phyloP scores from a whole-genome alignment of 1,284 basidiomycete genomes.

The Ustilago shanxiensis region DNA sequence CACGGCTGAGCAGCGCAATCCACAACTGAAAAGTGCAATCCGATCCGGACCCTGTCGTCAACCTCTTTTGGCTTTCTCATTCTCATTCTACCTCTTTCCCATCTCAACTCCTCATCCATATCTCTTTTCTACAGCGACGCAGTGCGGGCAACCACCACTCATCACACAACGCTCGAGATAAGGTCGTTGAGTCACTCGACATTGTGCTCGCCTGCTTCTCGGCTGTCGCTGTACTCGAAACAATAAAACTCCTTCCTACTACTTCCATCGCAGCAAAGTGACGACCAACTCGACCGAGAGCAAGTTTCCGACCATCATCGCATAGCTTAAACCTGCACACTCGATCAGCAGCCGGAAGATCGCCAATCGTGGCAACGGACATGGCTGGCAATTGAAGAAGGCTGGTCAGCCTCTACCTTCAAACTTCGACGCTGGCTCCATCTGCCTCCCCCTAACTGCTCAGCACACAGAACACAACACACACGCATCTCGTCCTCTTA shows the following conservation, averaged over 20 bases:
- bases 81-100: not conserved
- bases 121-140: not conserved
- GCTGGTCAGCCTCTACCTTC: slow-evolving; percentile 18
- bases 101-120: not conserved
- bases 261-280: not conserved
- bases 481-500: not conserved
- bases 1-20: slow-evolving; percentile 2
- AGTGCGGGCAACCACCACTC: not conserved
- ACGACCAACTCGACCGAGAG: not conserved
- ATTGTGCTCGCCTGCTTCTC: too few species aligned
- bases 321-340: not conserved
- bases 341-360: not conserved
- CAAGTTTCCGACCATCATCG: too few species aligned
- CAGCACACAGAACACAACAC: too few species aligned
- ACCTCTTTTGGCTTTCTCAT: not conserved
- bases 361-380: slow-evolving; percentile 13
- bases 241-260: too few species aligned
- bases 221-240: too few species aligned
- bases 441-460: not conserved
- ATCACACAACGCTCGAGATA: not conserved
- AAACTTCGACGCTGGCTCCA: not conserved
- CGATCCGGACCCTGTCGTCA: not conserved
- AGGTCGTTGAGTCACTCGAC: too few species aligned
- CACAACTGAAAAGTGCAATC: not conserved
- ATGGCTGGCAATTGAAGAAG: slow-evolving; percentile 27